Conservation (phyloP, 306 rosid genomes). For the Fagus crenata region DNA sequence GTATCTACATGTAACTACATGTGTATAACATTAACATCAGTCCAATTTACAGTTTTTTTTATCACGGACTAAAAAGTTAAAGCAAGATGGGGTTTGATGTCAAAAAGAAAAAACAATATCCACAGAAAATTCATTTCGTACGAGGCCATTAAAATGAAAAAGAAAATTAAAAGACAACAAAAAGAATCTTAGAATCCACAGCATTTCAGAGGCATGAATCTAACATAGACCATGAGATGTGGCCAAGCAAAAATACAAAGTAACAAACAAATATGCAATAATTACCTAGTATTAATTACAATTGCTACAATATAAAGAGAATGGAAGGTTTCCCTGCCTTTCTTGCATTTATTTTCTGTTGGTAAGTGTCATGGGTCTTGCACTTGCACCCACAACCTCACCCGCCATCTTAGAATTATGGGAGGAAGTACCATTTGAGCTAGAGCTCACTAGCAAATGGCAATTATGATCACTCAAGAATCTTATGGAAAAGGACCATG, state of each 20-base stretch:
- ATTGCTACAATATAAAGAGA: no score
- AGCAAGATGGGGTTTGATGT: not conserved
- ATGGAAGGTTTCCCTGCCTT: no score
- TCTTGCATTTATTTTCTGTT: no score
- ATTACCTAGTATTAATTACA: not conserved
- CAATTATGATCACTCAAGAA: slow-evolving; percentile 13
- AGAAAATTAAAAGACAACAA: no score
- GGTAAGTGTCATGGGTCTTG: no score
- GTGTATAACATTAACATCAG: no score
- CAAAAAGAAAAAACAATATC: not conserved
- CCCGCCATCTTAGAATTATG: no score
- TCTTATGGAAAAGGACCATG: slow-evolving; percentile 5
- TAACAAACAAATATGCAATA: not conserved
- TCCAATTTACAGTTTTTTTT: not conserved
- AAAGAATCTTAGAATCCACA: not conserved
- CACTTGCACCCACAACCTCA: no score
- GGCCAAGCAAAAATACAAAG: not conserved
- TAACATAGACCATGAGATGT: not conserved
- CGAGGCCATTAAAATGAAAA: not conserved
- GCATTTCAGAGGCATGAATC: not conserved
- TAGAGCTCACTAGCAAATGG: not conserved
- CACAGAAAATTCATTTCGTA: not conserved
- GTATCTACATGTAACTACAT: not conserved
- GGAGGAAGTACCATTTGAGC: no score
- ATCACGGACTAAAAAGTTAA: not conserved